Percentiles rank a stretch among this genome's conserved stretches.
Conservation (phyloP, 1,284 basidiomycete species). For the Malassezia arunalokei region DNA sequence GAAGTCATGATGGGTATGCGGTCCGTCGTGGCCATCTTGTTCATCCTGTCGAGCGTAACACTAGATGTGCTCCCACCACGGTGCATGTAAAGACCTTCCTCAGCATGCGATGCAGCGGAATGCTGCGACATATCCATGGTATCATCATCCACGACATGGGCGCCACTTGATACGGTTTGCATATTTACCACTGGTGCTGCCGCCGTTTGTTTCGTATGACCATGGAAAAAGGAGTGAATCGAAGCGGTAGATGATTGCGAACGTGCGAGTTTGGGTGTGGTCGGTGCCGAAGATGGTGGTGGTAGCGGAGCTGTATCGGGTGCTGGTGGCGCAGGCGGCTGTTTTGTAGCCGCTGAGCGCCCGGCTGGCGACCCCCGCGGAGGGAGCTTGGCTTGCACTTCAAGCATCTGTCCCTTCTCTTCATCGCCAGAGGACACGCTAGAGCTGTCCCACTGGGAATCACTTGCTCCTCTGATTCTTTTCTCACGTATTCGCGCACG, state of each 20-base stretch:
- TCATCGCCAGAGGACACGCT: background rate
- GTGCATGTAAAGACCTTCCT: background rate
- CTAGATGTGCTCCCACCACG: background rate
- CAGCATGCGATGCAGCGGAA: background rate
- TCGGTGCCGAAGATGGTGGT: too few species aligned
- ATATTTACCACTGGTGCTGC: constrained; percentile 3
- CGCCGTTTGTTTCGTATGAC: background rate
- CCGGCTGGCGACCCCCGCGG: background rate
- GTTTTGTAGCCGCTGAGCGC: background rate
- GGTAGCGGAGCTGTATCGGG: too few species aligned
- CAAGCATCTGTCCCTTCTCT: background rate
- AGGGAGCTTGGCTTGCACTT: background rate
- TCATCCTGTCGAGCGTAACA: background rate
- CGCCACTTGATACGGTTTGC: background rate
- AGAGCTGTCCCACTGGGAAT: background rate
- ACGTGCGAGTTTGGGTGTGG: background rate
- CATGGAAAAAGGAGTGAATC: background rate
- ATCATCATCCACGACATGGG: background rate
- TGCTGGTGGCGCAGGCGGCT: too few species aligned
- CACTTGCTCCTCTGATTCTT: background rate
- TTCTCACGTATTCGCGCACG: background rate
- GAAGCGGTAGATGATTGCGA: background rate
- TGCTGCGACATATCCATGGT: background rate
- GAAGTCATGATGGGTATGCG: background rate
- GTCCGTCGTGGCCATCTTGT: background rate